Base-by-base conservation (phyloP, 2,329 filamentous ascomycete genomes). In the Stagonosporopsis chrysanthemi region DNA sequence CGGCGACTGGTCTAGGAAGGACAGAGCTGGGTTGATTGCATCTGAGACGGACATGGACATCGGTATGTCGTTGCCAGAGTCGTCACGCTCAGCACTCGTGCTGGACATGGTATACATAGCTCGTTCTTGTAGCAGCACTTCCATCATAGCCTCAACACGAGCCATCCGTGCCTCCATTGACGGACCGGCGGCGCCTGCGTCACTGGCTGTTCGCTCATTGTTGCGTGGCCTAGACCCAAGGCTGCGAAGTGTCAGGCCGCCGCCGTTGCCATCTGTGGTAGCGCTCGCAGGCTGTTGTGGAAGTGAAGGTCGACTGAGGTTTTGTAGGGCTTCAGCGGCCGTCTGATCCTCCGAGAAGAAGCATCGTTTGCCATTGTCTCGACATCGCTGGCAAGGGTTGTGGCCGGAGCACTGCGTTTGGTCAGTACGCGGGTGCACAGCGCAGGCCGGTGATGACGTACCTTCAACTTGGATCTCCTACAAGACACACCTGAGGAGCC, bases 271-370 rank as follows among this genome's bases (percentile, higher is more conserved):
- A 7, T 24, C 23, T 31, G 54, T 17, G 1, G 56, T 38, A 6
- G 61, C 23, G 23, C 45, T 52, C 2, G 65, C 52, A 0, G 63
- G 47, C 15, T 67, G 68, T 2, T 61, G 59, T 50, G 69, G 62
- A 7, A 53, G 15, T 23, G 67, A 66, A 6, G 71, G 73, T n/a
- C 73, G 67, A 51, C 71, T 74, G 47, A 75, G 72, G 47, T 72
- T 73, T 57, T 75, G 73, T 42, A 75, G 62, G 38, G 69, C 73
- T 61, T 75, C 72, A 55, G 73, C 73, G 3, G 73, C 73, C 22
- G 71, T 75, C 62, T 75, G 71, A 57, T 75, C 72, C 58, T 75
- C 73, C 14, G 71, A 75, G 59, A 74, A 75, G 65, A 74, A 74
- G 64, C 73, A 75, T 35, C 71, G 71, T 45, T 69, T 70, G 36